Evolutionary conservation across 2,329 filamentous ascomycete genomes (phyloP), one percentile per base, ranked within the genome.

Genomic region (Plectosphaerella cucumerina): DNA sequence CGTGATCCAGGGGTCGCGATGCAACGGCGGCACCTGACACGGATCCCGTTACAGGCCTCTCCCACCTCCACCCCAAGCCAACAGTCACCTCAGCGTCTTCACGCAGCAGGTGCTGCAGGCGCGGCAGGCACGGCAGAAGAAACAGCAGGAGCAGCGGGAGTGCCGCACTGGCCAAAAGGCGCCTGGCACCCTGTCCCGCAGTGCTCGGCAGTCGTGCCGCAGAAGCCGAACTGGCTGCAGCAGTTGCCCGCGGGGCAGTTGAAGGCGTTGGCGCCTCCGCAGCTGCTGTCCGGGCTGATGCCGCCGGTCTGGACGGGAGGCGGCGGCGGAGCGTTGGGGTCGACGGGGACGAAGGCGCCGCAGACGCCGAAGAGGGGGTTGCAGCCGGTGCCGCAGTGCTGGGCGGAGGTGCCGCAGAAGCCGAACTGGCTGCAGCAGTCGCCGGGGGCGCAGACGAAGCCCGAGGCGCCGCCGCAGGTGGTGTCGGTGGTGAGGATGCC

Each of bases 141-240:
- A n/a, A n/a, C n/a, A n/a, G n/a, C n/a, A n/a, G n/a, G n/a, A n/a
- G n/a, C n/a, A n/a, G n/a, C n/a, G n/a, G n/a, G n/a, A n/a, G n/a
- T n/a, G n/a, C n/a, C n/a, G 49, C 54, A 56, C 12, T 37, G 45
- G 23, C 54, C 54, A 47, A 56, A 50, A 3, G 50, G 44, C 17
- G 56, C 51, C 48, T 49, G 52, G 45, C 49, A 54, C 14, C 56
- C 55, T 4, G 47, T 22, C n/a, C 49, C 48, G 48, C 58, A 60
- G 55, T 60, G 56, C 12, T 50, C 53, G 11, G 52, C 14, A 2
- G 56, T 58, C 37, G 35, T 48, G 15, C 58, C 58, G 44, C 58
- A 59, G 50, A 53, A 59, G 20, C 55, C 55, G 31, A 53, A 58
- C 43, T 53, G 26, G 18, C 50, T 53, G 55, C 58, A 59, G 55